Base-by-base conservation (phyloP, 805 yeast species). In the Saturnispora silvae region DNA sequence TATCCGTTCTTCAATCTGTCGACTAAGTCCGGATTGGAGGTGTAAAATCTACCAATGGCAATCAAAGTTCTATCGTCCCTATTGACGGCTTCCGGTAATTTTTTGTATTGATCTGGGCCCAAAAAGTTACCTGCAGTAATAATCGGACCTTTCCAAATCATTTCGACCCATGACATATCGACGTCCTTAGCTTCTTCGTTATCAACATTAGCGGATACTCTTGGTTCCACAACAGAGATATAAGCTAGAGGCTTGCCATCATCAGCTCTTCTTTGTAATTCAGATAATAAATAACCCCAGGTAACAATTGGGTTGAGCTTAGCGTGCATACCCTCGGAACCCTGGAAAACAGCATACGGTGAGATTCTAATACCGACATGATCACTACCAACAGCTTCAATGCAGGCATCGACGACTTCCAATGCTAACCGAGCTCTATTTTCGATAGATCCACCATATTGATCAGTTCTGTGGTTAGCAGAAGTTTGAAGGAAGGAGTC, bases 131-230 rank as follows among this genome's bases (percentile, higher is more conserved):
- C 52, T 3, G 54, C 37, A 18, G 45, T 46, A n/a, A 59, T 22
- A 5, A 59, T 34, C 4, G 48, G 35, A 32, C 65, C 64, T 34
- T 49, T 50, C 67, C 67, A 64, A 26, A 61, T 45, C 24, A 54
- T 45, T 3, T 39, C 28, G 19, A 45, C 41, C 57, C 54, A 49
- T 13, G 35, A 29, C 37, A 34, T 27, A 28, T 34, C 32, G 17
- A 34, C 27, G 17, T 28, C n/a, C 13, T 27, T 24, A 5, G 27
- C 32, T 8, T 8, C 30, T 41, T 41, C 20, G 17, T 40, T 42
- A 25, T 37, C 42, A 10, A 20, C 19, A 27, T 37, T 50, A 46
- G 84, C 59, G 50, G 85, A 94, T 51, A 85, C 95, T 27, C 77
- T 86, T 1, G 75, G 77, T 48, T 86, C 96, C 15, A 52, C 61